A percentile compares a stretch with the other conserved stretches of the same genome.
Conservation (phyloP, 2,329 filamentous ascomycete genomes). For the Ophiocordyceps polyrhachis-furcata region DNA sequence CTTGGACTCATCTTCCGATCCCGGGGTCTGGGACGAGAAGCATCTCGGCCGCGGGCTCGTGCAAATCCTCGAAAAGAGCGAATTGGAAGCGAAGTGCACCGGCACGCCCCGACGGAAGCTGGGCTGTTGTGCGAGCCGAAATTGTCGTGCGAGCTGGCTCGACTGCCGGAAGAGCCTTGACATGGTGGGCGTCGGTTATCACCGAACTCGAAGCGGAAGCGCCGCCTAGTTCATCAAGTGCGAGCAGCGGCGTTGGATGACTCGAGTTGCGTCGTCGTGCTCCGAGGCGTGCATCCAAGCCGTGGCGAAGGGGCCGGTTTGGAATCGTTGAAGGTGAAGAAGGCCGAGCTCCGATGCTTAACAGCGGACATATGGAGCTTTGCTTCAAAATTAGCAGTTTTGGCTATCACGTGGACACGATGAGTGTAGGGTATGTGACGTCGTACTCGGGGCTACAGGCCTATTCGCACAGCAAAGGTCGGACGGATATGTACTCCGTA, state of each 20-base stretch:
- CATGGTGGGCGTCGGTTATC: conserved; percentile 25
- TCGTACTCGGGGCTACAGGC: neutral
- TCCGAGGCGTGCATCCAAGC: conserved; percentile 4
- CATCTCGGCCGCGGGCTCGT: conserved; percentile 15
- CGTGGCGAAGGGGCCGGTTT: neutral
- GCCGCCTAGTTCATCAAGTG: conserved; percentile 16
- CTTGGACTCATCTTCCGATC: conserved; percentile 10
- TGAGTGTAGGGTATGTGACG: conserved; percentile 1
- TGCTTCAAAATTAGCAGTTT: conserved; percentile 11
- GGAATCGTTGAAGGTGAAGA: neutral
- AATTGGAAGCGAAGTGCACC: conserved; percentile 12
- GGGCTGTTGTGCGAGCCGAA: conserved; percentile 34
- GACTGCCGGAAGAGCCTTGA: conserved; percentile 47
- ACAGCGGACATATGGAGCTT: conserved; percentile 3
- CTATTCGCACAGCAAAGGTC: neutral
- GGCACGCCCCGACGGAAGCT: conserved; percentile 27
- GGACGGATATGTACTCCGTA: too few relatives aligned
- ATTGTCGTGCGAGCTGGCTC: conserved; percentile 44
- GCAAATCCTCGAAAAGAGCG: conserved; percentile 15
- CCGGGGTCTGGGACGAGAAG: conserved; percentile 15
- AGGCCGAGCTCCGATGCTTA: neutral
- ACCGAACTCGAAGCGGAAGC: conserved; percentile 11
- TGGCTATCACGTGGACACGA: conserved; percentile 12
- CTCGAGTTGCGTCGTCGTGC: conserved; percentile 1
- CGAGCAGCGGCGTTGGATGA: conserved; percentile 6